A percentile compares a stretch with the other conserved stretches of the same genome.
These are phyloP conservation scores for Bipolaris zeicola DNA, from an alignment of 2,329 filamentous ascomycete species.

Conservation along the genomic window DNA sequence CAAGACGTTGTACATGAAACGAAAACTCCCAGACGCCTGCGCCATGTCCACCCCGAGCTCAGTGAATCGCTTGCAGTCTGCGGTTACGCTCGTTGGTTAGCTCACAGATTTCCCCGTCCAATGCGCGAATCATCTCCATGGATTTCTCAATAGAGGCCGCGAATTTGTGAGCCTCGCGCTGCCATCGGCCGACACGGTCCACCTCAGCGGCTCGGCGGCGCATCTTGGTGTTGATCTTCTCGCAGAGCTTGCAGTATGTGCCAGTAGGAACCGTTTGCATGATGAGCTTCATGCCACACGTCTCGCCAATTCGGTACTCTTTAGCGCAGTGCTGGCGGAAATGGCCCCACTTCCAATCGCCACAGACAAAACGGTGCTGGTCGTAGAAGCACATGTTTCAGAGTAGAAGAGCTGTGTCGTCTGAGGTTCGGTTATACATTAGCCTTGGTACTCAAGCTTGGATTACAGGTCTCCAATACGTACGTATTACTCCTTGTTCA, in stretches of 20 bases:
- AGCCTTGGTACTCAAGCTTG: slow-evolving; percentile 39
- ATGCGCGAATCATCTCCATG: slow-evolving; percentile 72
- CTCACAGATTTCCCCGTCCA: slow-evolving; percentile 70
- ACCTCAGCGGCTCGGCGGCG: slow-evolving; percentile 75
- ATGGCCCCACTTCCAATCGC: slow-evolving; percentile 93
- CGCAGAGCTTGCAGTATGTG: slow-evolving; percentile 80
- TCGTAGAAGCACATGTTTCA: slow-evolving; percentile 92
- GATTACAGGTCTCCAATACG: slow-evolving; percentile 30
- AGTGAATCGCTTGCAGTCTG: slow-evolving; percentile 44
- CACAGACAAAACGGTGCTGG: slow-evolving; percentile 81
- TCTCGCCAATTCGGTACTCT: slow-evolving; percentile 95
- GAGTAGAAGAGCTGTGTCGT: slow-evolving; percentile 37
- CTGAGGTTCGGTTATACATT: slow-evolving; percentile 37
- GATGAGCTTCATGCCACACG: slow-evolving; percentile 90
- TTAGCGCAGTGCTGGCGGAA: slow-evolving; percentile 92
- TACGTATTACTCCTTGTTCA: slow-evolving; percentile 37
- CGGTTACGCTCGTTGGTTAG: slow-evolving; percentile 62
- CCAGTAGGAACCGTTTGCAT: slow-evolving; percentile 70
- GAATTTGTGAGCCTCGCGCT: slow-evolving; percentile 67
- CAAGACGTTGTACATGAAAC: slow-evolving; percentile 47
- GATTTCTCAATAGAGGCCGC: slow-evolving; percentile 69
- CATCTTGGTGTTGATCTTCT: slow-evolving; percentile 85
- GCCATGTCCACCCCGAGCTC: slow-evolving; percentile 26
- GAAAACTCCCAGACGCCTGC: slow-evolving; percentile 35
- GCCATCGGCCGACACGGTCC: slow-evolving; percentile 78